Evolutionary conservation across 139 green algal species (phyloP).

Genomic region (Tetraselmis chui): DNA sequence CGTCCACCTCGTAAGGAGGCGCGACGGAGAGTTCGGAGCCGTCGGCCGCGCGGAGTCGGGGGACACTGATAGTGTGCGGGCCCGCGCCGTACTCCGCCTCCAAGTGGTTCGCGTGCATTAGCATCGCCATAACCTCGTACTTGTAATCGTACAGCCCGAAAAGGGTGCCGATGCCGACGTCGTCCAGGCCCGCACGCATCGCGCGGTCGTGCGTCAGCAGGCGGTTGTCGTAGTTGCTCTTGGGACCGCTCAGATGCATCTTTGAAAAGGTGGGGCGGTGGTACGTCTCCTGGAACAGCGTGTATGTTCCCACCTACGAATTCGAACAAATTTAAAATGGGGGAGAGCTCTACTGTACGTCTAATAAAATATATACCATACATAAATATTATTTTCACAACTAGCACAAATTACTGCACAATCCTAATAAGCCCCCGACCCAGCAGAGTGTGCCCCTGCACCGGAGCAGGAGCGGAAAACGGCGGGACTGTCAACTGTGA

Average conservation of each 20-base stretch:
- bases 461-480: no score
- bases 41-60: constrained; percentile 59
- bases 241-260: constrained; percentile 60
- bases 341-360: no score
- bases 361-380: no score
- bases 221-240: constrained; percentile 54
- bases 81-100: constrained; percentile 54
- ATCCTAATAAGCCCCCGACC: no score
- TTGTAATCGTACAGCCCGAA: constrained; percentile 62
- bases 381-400: no score
- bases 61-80: constrained; percentile 57
- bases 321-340: no score
- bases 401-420: no score
- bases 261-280: constrained; percentile 46
- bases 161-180: constrained; percentile 60
- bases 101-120: constrained; percentile 60
- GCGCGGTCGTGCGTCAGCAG: constrained; percentile 58
- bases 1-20: constrained; percentile 40
- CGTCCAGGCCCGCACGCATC: constrained; percentile 55
- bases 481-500: neutral
- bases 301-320: constrained; percentile 63
- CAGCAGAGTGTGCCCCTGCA: no score
- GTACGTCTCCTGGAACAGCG: constrained; percentile 66
- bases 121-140: constrained; percentile 49
- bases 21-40: constrained; percentile 43